Evolutionary conservation across 2,329 filamentous ascomycete species (phyloP), one percentile per base, ranked within the genome.

Genomic region (Aspergillus sclerotialis): DNA sequence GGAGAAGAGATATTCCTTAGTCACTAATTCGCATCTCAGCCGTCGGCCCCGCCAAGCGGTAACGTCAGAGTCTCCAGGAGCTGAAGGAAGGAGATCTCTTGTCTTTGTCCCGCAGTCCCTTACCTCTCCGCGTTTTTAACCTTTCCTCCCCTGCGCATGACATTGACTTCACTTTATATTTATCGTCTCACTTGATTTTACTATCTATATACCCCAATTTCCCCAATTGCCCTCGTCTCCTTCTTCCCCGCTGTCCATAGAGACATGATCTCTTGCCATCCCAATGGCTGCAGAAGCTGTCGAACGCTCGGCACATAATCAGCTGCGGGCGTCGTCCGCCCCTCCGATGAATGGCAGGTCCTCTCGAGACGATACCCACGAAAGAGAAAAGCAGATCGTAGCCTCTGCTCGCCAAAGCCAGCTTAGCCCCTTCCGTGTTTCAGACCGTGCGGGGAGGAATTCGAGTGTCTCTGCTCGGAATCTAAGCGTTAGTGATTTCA

Each of bases 401-500:
- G 37, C 50, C 24, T 48, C 56, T 24, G 38, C 51, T 32, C 53
- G 49, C 42, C 43, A 45, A 32, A 41, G 45, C 32, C 55, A 46
- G 36, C 49, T 53, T 24, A 51, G 55, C 46, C 48, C 50, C 4
- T 34, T 49, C 38, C 63, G 55, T 36, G 60, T 60, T 23, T 60
- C 55, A 30, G 51, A 64, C 25, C 55, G 65, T 39, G 53, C 56
- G 30, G 52, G 60, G 33, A 55, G 56, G 33, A 52, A 56, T 21
- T 45, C 63, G 18, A 56, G 56, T n/a, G 45, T 63, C 13, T 60
- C 63, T 8, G 57, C 59, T 12, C 48, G 46, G 28, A 54, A 46
- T 18, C 40, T 72, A 35, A 57, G 49, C 14, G 40, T 70, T 23
- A 50, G 51, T 30, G 67, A 72, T 40, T 72, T 72, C 43, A 51